A percentile compares a stretch with the other conserved stretches of the same genome.
Conservation (phyloP, 2,329 filamentous ascomycete genomes). For the Hypoxylon sp. region DNA sequence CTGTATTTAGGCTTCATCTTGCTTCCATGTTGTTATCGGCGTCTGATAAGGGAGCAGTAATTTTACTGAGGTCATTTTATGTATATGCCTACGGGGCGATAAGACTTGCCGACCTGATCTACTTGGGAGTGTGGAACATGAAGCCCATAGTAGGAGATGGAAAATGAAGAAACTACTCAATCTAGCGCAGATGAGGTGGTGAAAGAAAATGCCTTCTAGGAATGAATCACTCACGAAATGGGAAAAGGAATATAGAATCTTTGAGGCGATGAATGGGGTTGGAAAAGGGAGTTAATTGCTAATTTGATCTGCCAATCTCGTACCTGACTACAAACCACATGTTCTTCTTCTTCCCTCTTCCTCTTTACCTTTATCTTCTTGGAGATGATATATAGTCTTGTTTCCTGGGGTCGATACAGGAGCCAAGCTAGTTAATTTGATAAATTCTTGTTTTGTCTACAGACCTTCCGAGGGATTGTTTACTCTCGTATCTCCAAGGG, state of each 20-base stretch:
- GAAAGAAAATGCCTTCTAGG: slow-evolving; percentile 7
- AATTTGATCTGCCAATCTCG: slow-evolving; percentile 15
- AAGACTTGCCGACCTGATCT: slow-evolving; percentile 6
- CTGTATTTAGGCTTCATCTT: background rate
- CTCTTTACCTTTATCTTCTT: slow-evolving; percentile 21
- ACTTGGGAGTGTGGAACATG: background rate
- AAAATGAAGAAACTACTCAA: slow-evolving; percentile 19
- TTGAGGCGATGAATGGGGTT: slow-evolving; percentile 19
- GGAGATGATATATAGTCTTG: slow-evolving; percentile 5
- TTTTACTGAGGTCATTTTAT: background rate
- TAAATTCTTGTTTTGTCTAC: slow-evolving; percentile 7
- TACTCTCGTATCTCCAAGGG: too few species aligned
- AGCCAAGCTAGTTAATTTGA: slow-evolving; percentile 29
- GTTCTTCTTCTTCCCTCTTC: slow-evolving; percentile 18
- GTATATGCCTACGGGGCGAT: slow-evolving; percentile 1
- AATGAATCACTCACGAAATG: slow-evolving; percentile 37
- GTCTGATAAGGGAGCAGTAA: background rate
- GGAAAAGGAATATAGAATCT: slow-evolving; percentile 32
- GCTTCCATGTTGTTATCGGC: background rate
- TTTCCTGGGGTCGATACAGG: background rate
- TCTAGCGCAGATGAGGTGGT: slow-evolving; percentile 32
- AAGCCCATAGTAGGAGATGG: slow-evolving; percentile 10
- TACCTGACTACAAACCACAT: slow-evolving; percentile 2
- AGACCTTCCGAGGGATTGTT: too few species aligned
- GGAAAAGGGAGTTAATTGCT: slow-evolving; percentile 33